These are phyloP conservation scores for Leccinum fuscescens DNA, from an alignment of 1,284 basidiomycete species.

Conservation along the genomic window DNA sequence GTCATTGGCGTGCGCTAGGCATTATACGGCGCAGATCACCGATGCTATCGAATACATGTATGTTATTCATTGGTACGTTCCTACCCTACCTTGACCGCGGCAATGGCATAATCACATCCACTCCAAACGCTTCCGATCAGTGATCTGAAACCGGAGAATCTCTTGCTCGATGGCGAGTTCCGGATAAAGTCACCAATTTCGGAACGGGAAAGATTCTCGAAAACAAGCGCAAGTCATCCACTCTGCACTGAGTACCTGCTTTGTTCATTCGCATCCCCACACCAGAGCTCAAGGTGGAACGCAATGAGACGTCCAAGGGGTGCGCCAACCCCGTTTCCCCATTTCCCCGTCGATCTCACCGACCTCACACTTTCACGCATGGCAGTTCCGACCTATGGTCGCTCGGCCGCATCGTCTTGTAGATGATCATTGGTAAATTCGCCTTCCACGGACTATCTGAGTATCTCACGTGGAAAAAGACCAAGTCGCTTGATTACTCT, in stretches of 20 bases:
- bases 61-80: slow-evolving; percentile 75
- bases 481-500: slow-evolving; percentile 70
- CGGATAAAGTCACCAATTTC: slow-evolving; percentile 96
- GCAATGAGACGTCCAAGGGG: slow-evolving; percentile 73
- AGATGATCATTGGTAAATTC: slow-evolving; percentile 92
- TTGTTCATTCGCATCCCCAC: slow-evolving; percentile 30
- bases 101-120: slow-evolving; percentile 11
- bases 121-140: slow-evolving; percentile 31
- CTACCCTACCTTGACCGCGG: background rate
- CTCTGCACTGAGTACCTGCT: background rate
- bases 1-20: slow-evolving; percentile 70
- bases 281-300: slow-evolving; percentile 79
- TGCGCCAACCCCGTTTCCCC: slow-evolving; percentile 23
- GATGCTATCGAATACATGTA: slow-evolving; percentile 92
- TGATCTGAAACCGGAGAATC: slow-evolving; percentile 84
- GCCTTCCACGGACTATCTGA: slow-evolving; percentile 88
- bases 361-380: background rate
- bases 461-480: slow-evolving; percentile 80
- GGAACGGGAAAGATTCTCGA: slow-evolving; percentile 90
- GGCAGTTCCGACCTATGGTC: slow-evolving; percentile 91
- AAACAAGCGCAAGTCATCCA: slow-evolving; percentile 41
- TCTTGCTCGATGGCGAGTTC: slow-evolving; percentile 82
- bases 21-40: slow-evolving; percentile 86
- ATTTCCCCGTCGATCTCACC: background rate
- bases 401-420: slow-evolving; percentile 92